Percentiles rank a stretch among this genome's conserved stretches.
Evolutionary conservation across 192 early-diverging fungal genomes (phyloP).

Genomic region (Entomortierella lignicola): DNA sequence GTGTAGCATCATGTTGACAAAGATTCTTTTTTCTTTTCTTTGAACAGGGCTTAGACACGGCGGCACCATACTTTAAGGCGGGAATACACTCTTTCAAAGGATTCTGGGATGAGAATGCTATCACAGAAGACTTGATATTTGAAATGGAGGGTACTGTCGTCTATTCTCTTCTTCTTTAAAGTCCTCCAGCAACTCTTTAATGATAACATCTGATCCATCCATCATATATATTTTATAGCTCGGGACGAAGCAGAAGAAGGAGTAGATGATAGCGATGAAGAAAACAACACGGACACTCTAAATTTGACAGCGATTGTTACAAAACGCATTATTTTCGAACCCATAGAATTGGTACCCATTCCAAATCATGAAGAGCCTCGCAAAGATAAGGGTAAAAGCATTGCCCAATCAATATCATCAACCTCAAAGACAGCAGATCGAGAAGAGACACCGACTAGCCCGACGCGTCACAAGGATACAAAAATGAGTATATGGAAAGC

Average conservation of each 20-base stretch:
- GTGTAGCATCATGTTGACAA: not conserved
- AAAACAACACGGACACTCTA: conserved; percentile 18
- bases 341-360: conserved; percentile 16
- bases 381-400: not conserved
- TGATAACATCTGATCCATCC: not conserved
- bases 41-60: conserved; percentile 32
- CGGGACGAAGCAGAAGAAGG: conserved; percentile 14
- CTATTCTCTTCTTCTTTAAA: not conserved
- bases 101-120: conserved; percentile 38
- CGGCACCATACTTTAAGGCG: conserved; percentile 30
- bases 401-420: not conserved
- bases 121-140: conserved; percentile 44
- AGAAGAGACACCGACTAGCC: not conserved
- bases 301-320: conserved; percentile 25
- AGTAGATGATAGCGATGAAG: conserved; percentile 24
- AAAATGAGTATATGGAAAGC: conserved; percentile 7
- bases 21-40: not conserved
- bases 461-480: not conserved
- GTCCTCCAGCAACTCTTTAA: too few relatives aligned
- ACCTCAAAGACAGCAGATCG: not conserved
- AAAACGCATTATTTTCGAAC: conserved; percentile 36
- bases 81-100: conserved; percentile 25
- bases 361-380: not conserved
- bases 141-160: conserved; percentile 36
- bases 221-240: not conserved